Percentiles rank a stretch among this genome's conserved stretches.
Evolutionary conservation across 306 rosid species (phyloP).

Genomic region (apple (Malus domestica)): DNA sequence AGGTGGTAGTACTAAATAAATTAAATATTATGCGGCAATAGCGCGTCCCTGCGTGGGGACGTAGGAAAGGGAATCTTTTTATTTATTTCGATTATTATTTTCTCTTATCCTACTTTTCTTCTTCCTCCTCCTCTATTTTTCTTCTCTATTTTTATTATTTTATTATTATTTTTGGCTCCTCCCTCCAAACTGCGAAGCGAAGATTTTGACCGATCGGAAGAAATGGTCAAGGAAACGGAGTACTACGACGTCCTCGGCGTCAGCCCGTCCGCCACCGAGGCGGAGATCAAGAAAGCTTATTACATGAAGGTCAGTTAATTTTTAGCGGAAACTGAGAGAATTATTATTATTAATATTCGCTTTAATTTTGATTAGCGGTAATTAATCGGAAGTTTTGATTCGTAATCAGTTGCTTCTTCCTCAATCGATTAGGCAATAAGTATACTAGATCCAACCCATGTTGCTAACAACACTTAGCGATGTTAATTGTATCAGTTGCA

Average conservation of each 20-base stretch:
- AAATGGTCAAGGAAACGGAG: conserved; percentile 96
- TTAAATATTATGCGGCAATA: not conserved
- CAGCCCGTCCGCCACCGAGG: conserved; percentile 74
- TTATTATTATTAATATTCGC: not conserved
- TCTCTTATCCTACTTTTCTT: not conserved
- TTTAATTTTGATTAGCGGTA: not conserved
- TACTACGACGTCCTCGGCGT: conserved; percentile 92
- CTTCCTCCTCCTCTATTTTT: not conserved
- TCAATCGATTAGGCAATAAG: not conserved
- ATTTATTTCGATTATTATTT: not conserved
- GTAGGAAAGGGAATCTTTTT: not conserved
- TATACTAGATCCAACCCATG: not conserved
- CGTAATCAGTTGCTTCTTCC: not conserved
- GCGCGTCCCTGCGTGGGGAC: not conserved
- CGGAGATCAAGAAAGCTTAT: conserved; percentile 97
- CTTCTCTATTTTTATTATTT: not conserved
- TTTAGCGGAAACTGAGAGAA: not conserved
- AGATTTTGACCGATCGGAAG: conserved; percentile 19
- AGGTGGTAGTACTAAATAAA: not conserved
- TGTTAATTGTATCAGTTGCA: not conserved
- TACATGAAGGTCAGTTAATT: conserved; percentile 63
- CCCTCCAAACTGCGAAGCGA: not conserved
- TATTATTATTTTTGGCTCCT: not conserved
- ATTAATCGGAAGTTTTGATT: not conserved
- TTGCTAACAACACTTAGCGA: not conserved